Evolutionary conservation across 371 early-diverging fungal genomes (phyloP).

Genomic region (Apophysomyces trapeziformis): DNA sequence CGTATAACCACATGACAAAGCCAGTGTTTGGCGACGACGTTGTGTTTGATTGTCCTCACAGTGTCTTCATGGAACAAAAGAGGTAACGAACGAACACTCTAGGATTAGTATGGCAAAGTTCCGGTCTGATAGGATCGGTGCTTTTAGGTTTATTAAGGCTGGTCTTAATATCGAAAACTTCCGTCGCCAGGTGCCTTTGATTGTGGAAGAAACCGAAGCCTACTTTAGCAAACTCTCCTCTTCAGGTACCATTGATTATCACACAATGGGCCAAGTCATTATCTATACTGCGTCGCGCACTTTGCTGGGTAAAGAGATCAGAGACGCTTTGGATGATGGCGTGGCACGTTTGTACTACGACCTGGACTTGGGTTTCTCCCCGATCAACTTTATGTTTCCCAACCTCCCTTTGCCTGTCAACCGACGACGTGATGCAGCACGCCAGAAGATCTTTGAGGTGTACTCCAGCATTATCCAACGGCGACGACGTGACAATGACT

Average conservation of each 20-base stretch:
- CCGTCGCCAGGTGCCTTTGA: constrained; percentile 86
- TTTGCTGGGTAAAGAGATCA: constrained; percentile 93
- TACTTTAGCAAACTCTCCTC: constrained; percentile 64
- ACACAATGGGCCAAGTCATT: constrained; percentile 87
- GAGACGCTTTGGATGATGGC: constrained; percentile 74
- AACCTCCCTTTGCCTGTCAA: constrained; percentile 51
- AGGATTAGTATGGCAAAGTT: not conserved
- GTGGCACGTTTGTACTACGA: constrained; percentile 90
- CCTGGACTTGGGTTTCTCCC: constrained; percentile 93
- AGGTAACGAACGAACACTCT: constrained; percentile 44
- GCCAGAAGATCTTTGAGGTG: constrained; percentile 78
- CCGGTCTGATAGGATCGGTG: not conserved
- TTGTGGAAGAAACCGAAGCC: constrained; percentile 78
- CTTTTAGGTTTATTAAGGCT: constrained; percentile 85
- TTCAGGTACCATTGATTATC: constrained; percentile 63
- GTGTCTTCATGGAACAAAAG: constrained; percentile 97
- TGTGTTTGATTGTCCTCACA: constrained; percentile 94
- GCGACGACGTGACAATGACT: constrained; percentile 63
- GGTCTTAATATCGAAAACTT: constrained; percentile 88
- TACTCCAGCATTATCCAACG: constrained; percentile 83
- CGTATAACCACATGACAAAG: constrained; percentile 91
- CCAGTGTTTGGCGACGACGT: constrained; percentile 96
- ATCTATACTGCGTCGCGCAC: constrained; percentile 95
- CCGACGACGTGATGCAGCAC: constrained; percentile 86
- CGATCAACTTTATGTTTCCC: constrained; percentile 85